Evolutionary conservation across 176 grass and related monocot species (phyloP).

Genomic region (Hordeum marinum): DNA sequence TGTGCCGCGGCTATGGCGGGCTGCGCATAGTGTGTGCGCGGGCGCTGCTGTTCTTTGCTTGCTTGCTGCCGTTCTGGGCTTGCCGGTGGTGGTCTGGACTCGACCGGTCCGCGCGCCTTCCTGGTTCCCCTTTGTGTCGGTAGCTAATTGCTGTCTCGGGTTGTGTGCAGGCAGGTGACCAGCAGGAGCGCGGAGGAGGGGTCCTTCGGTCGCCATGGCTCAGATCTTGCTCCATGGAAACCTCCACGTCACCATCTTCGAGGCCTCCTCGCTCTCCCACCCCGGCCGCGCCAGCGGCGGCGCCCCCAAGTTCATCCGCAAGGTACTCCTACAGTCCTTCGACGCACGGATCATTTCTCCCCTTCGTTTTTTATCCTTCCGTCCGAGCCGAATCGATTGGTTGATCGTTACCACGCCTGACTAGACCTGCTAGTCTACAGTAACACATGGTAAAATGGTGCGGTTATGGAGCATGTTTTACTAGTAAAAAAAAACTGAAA

Average conservation of each 20-base stretch:
- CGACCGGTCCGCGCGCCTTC: not conserved
- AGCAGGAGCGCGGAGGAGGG: not conserved
- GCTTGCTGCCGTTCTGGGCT: not conserved
- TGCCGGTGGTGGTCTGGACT: not conserved
- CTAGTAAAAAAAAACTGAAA: not conserved
- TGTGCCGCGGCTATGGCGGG: not conserved
- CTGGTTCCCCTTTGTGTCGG: not conserved
- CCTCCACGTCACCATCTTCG: conserved; percentile 66
- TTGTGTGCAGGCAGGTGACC: not conserved
- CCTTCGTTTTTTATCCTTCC: not conserved
- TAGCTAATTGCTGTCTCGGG: not conserved
- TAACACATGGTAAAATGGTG: not conserved
- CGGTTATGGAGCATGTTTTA: not conserved
- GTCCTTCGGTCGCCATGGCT: conserved; percentile 38
- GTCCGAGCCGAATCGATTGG: not conserved
- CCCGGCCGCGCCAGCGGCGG: conserved; percentile 21
- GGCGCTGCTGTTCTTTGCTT: not conserved
- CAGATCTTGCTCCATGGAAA: conserved; percentile 74
- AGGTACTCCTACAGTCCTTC: conserved; percentile 12
- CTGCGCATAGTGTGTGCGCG: not conserved
- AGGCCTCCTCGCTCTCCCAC: conserved; percentile 39
- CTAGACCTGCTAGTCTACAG: not conserved
- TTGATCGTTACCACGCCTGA: not conserved
- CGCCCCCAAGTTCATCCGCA: conserved; percentile 53
- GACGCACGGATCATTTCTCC: not conserved